phyloP scores from a whole-genome alignment of 495 filamentous ascomycete species.

The Rostrohypoxylon terebratum region DNA sequence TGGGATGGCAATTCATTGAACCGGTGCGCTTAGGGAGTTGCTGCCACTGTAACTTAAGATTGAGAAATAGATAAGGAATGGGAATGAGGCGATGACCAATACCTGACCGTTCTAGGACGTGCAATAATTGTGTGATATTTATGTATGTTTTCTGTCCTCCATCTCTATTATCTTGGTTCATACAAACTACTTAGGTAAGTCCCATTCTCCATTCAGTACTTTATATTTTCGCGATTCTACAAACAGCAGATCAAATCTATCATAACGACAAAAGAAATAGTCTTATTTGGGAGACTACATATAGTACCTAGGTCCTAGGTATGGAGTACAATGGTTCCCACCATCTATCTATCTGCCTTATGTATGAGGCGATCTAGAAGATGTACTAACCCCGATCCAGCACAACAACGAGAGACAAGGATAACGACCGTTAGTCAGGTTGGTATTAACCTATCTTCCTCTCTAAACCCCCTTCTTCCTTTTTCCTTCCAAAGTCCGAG shows the following conservation, averaged over 20 bases:
- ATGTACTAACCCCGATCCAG: conserved; percentile 17
- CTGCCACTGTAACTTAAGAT: neutral
- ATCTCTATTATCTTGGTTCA: neutral
- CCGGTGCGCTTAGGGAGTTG: neutral
- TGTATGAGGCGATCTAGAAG: conserved; percentile 35
- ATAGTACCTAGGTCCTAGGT: conserved; percentile 13
- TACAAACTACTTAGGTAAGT: conserved; percentile 14
- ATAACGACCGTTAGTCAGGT: conserved; percentile 35
- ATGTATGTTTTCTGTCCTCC: neutral
- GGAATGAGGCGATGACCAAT: neutral
- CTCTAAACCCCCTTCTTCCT: conserved; percentile 1
- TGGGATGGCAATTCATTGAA: conserved; percentile 43
- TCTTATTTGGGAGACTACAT: conserved; percentile 39
- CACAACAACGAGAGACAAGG: conserved; percentile 30
- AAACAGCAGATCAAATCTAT: neutral
- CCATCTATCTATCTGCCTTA: conserved; percentile 35
- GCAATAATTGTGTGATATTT: conserved; percentile 12
- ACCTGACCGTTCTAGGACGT: conserved; percentile 19
- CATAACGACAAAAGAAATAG: conserved; percentile 32
- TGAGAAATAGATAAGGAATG: conserved; percentile 4
- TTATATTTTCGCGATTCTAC: neutral
- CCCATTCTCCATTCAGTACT: conserved; percentile 13
- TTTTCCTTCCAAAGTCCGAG: neutral
- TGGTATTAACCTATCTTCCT: conserved; percentile 22
- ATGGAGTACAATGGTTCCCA: conserved; percentile 19